Evolutionary conservation across 139 green algal species (phyloP).

Genomic region (Ettlia oleoabundans): DNA sequence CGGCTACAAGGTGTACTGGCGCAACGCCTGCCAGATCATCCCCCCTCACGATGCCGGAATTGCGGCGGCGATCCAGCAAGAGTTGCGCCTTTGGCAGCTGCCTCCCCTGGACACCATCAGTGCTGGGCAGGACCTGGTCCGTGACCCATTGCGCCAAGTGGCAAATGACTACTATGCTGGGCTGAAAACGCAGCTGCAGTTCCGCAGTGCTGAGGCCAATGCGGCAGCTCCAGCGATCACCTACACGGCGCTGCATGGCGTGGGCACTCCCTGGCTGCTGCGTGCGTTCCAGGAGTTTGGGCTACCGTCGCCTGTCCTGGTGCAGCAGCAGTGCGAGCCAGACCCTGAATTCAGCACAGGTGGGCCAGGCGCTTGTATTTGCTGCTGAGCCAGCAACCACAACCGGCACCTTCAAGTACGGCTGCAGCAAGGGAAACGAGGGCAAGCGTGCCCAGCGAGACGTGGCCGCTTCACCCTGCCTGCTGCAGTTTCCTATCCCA

Average conservation of each 20-base stretch:
- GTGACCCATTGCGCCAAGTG: constrained; percentile 55
- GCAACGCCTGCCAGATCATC: constrained; percentile 81
- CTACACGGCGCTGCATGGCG: constrained; percentile 83
- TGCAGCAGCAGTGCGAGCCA: constrained; percentile 64
- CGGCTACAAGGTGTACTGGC: constrained; percentile 84
- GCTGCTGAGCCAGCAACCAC: too few species aligned
- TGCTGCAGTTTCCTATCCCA: constrained; percentile 76
- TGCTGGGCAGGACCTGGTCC: constrained; percentile 25
- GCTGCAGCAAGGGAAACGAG: too few species aligned
- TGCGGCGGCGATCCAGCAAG: constrained; percentile 62
- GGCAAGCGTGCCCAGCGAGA: too few species aligned
- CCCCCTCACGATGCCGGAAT: constrained; percentile 78
- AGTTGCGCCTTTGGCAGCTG: constrained; percentile 63
- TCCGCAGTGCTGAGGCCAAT: constrained; percentile 41
- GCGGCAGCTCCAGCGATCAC: constrained; percentile 38
- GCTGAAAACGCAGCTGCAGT: constrained; percentile 42
- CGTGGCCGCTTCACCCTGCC: too few species aligned
- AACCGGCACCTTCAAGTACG: too few species aligned
- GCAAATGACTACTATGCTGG: constrained; percentile 54
- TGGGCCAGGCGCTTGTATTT: too few species aligned
- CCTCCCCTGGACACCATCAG: neutral
- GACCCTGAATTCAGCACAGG: constrained; percentile 84
- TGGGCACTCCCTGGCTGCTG: constrained; percentile 60
- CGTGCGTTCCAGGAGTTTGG: constrained; percentile 58
- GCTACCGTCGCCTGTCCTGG: constrained; percentile 58